Conservation (phyloP, 1,139 yeast species). For the Yamadazyma friedrichii region DNA sequence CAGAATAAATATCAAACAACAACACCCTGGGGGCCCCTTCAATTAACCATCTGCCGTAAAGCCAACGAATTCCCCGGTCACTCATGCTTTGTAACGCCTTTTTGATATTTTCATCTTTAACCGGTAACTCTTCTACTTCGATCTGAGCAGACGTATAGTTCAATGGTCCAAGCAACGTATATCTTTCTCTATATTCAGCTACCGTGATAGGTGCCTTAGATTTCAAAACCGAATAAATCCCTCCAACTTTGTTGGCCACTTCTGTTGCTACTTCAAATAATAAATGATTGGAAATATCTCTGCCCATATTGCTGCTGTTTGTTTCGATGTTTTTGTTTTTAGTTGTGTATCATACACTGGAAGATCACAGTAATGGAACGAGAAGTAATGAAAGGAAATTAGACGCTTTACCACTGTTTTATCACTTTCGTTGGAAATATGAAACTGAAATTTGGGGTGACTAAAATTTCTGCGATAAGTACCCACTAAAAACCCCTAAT, state of each 20-base stretch:
- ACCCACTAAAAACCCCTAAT: not conserved
- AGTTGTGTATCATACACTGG: too few relatives aligned
- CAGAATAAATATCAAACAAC: conserved; percentile 81
- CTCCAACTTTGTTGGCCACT: conserved; percentile 97
- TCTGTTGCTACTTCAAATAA: conserved; percentile 96
- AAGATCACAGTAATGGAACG: too few relatives aligned
- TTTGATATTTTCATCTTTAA: conserved; percentile 59
- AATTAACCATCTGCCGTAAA: conserved; percentile 95
- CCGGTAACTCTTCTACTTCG: conserved; percentile 88
- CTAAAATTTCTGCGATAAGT: conserved; percentile 1
- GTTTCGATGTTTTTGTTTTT: not conserved
- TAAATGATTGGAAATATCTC: conserved; percentile 79
- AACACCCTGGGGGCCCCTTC: conserved; percentile 96
- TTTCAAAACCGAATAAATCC: conserved; percentile 93
- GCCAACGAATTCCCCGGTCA: conserved; percentile 74
- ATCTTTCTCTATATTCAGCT: conserved; percentile 87
- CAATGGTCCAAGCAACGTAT: conserved; percentile 84
- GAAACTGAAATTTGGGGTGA: not conserved
- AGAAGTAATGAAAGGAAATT: too few relatives aligned
- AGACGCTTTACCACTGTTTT: not conserved
- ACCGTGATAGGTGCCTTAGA: conserved; percentile 97
- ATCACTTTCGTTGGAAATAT: not conserved
- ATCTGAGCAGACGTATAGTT: conserved; percentile 80
- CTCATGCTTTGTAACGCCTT: conserved; percentile 71
- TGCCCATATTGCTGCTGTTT: conserved; percentile 52